Percentiles rank a stretch among this genome's conserved stretches.
These are phyloP conservation scores for Pharus latifolius DNA, from an alignment of 176 grass and related monocot genomes.

Conservation along the genomic window DNA sequence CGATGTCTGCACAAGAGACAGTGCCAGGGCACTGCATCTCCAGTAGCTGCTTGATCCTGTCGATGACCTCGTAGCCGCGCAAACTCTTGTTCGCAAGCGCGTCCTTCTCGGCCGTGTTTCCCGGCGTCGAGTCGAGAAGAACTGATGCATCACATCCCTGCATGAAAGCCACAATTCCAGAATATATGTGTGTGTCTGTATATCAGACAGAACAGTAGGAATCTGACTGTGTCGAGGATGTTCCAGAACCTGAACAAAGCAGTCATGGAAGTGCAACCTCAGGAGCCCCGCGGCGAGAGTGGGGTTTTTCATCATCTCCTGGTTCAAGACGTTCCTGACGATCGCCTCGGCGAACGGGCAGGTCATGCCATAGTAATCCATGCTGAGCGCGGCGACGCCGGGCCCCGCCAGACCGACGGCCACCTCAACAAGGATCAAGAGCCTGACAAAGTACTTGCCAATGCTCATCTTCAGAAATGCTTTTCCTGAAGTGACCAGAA, in stretches of 20 bases:
- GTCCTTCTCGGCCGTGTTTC: constrained; percentile 75
- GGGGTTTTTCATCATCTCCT: constrained; percentile 42
- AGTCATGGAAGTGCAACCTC: constrained; percentile 88
- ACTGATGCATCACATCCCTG: constrained; percentile 97
- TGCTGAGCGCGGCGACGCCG: constrained; percentile 42
- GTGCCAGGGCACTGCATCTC: constrained; percentile 63
- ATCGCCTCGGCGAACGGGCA: constrained; percentile 68
- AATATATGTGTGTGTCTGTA: no score
- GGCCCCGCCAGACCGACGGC: constrained; percentile 8
- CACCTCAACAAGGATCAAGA: constrained; percentile 33
- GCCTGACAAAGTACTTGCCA: constrained; percentile 16
- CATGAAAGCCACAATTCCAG: background rate
- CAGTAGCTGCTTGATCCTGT: constrained; percentile 49
- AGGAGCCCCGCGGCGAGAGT: constrained; percentile 67
- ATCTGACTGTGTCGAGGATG: background rate
- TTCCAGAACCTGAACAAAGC: constrained; percentile 66
- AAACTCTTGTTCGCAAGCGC: constrained; percentile 59
- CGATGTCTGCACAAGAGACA: constrained; percentile 75
- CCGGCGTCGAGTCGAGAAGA: constrained; percentile 53
- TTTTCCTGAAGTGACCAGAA: background rate
- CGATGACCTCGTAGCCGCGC: constrained; percentile 79
- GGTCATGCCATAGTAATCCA: constrained; percentile 69
- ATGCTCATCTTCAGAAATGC: background rate
- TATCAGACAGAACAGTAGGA: background rate
- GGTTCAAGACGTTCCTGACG: constrained; percentile 34